These are phyloP conservation scores for Saturnispora gosingensis DNA, from an alignment of 805 yeast species.

Conservation along the genomic window DNA sequence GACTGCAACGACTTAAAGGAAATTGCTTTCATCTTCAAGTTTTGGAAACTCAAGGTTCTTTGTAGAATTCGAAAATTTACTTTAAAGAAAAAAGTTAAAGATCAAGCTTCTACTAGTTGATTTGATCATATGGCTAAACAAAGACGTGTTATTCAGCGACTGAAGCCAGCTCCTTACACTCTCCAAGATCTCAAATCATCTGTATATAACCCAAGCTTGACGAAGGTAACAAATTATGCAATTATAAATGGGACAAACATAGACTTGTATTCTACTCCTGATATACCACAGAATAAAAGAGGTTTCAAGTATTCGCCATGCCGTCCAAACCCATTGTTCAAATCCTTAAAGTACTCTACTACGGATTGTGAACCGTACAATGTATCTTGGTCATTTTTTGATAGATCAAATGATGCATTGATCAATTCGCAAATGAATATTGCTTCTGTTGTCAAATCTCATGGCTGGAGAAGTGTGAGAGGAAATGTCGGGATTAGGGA, in stretches of 20 bases:
- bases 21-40: background rate
- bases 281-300: constrained; percentile 67
- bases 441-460: constrained; percentile 41
- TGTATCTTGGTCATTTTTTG: constrained; percentile 55
- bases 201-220: constrained; percentile 16
- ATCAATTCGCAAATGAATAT: constrained; percentile 30
- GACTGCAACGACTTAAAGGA: constrained; percentile 6
- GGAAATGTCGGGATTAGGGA: constrained; percentile 68
- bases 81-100: background rate
- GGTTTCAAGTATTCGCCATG: constrained; percentile 80
- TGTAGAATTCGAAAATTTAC: background rate
- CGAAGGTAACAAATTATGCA: constrained; percentile 6
- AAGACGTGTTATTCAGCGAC: constrained; percentile 21
- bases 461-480: constrained; percentile 75
- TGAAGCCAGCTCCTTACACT: constrained; percentile 29
- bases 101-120: background rate
- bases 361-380: constrained; percentile 64
- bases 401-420: constrained; percentile 52
- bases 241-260: background rate
- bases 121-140: constrained; percentile 1
- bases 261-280: constrained; percentile 47
- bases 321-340: constrained; percentile 54
- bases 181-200: constrained; percentile 20
- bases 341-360: constrained; percentile 52
- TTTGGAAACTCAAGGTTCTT: background rate